Evolutionary conservation across 371 early-diverging fungal species (phyloP).

Genomic region (Mortierella sp.): DNA sequence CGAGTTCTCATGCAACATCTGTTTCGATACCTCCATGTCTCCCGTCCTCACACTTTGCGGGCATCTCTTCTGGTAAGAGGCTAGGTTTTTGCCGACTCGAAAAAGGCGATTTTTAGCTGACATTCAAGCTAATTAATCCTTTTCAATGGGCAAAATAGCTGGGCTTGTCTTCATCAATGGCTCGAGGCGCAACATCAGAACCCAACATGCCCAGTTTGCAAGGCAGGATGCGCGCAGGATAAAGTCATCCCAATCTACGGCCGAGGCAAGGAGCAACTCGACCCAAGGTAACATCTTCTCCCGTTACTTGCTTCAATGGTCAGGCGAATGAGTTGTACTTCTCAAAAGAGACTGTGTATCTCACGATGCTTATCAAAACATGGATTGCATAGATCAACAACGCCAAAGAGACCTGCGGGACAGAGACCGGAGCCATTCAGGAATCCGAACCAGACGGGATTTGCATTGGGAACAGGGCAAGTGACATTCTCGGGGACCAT

Average conservation of each 20-base stretch:
- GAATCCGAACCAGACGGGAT: slow-evolving; percentile 63
- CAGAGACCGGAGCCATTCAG: slow-evolving; percentile 76
- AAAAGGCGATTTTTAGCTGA: neutral
- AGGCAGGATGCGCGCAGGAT: slow-evolving; percentile 82
- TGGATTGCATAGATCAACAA: slow-evolving; percentile 49
- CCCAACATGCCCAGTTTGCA: slow-evolving; percentile 84
- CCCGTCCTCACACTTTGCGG: slow-evolving; percentile 84
- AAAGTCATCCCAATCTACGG: slow-evolving; percentile 88
- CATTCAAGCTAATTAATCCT: neutral
- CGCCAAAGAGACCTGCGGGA: slow-evolving; percentile 79
- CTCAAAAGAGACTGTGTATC: neutral
- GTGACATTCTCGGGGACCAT: slow-evolving; percentile 66
- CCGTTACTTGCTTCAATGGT: neutral
- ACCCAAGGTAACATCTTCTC: slow-evolving; percentile 69
- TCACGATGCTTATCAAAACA: neutral
- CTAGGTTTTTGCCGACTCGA: too few species aligned
- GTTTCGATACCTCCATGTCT: slow-evolving; percentile 79
- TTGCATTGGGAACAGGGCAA: slow-evolving; percentile 62
- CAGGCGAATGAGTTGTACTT: neutral
- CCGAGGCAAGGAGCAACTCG: slow-evolving; percentile 78
- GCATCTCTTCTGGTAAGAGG: slow-evolving; percentile 75
- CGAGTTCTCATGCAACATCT: slow-evolving; percentile 70
- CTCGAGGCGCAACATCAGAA: slow-evolving; percentile 73
- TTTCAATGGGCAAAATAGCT: slow-evolving; percentile 47
- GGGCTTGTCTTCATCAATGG: slow-evolving; percentile 84